These are phyloP conservation scores for Peribolospora kevripleyi DNA, from an alignment of 768 basidiomycete species.

Conservation along the genomic window DNA sequence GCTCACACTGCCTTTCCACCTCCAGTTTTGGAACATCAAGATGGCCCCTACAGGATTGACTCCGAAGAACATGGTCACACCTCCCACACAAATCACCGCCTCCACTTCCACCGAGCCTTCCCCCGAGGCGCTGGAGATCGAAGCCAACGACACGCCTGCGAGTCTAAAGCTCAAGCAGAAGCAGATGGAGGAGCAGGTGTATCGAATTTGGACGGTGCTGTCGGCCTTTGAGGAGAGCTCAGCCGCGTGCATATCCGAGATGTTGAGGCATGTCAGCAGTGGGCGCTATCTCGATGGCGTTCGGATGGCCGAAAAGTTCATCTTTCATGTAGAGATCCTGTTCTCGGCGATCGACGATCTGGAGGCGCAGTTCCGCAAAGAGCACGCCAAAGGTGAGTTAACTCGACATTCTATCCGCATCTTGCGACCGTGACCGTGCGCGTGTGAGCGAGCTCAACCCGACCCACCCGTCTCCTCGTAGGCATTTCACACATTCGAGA, in stretches of 20 bases:
- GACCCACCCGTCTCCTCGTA: slow-evolving; percentile 15
- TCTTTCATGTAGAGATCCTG: slow-evolving; percentile 88
- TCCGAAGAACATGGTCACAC: neutral
- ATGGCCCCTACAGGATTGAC: slow-evolving; percentile 19
- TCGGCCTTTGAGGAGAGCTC: slow-evolving; percentile 98
- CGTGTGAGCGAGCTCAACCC: too few species aligned
- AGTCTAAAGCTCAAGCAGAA: slow-evolving; percentile 73
- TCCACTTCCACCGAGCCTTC: neutral
- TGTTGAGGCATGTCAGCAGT: slow-evolving; percentile 90
- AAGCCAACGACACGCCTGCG: slow-evolving; percentile 39
- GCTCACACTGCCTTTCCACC: neutral
- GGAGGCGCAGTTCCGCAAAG: slow-evolving; percentile 56
- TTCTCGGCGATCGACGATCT: slow-evolving; percentile 94
- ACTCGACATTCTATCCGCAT: neutral
- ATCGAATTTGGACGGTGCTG: slow-evolving; percentile 95
- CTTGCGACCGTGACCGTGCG: neutral
- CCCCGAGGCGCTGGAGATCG: neutral
- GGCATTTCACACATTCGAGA: slow-evolving; percentile 97
- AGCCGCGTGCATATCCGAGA: slow-evolving; percentile 95
- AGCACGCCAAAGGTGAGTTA: slow-evolving; percentile 57
- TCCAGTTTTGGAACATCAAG: slow-evolving; percentile 96
- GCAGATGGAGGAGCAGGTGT: slow-evolving; percentile 89
- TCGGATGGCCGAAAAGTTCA: slow-evolving; percentile 94
- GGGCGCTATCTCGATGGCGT: slow-evolving; percentile 91
- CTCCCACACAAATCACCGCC: neutral